Conservation (phyloP, 2,329 filamentous ascomycete species). For the Cladosporium colombiae region DNA sequence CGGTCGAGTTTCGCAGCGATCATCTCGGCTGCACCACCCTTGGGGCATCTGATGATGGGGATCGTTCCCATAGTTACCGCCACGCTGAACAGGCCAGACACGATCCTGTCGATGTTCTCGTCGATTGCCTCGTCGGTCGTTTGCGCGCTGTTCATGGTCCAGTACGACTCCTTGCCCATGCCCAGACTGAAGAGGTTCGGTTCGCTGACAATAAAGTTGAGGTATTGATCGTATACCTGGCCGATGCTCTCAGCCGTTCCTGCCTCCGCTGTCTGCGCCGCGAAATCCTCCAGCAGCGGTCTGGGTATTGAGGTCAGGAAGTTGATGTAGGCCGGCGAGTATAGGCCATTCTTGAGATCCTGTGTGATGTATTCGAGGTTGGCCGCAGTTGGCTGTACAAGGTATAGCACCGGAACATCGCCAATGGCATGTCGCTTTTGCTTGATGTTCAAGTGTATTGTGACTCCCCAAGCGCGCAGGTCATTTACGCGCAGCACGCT, state of each 20-base stretch:
- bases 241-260: constrained; percentile 87
- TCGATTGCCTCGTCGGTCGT: constrained; percentile 91
- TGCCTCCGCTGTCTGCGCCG: constrained; percentile 78
- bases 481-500: constrained; percentile 94
- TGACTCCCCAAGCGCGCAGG: constrained; percentile 89
- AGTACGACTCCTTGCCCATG: constrained; percentile 91
- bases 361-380: constrained; percentile 82
- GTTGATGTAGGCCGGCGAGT: constrained; percentile 93
- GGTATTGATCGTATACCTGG: constrained; percentile 92
- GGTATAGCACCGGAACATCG: constrained; percentile 92
- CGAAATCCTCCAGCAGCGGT: constrained; percentile 91
- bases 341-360: constrained; percentile 84
- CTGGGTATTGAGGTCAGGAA: constrained; percentile 92
- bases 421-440: constrained; percentile 85
- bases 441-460: constrained; percentile 89
- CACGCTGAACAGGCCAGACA: constrained; percentile 95
- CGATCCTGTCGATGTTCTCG: constrained; percentile 81
- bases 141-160: constrained; percentile 90
- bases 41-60: constrained; percentile 92
- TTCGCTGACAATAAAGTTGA: constrained; percentile 96
- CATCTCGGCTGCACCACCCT: constrained; percentile 88
- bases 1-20: constrained; percentile 92
- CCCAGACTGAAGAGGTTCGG: constrained; percentile 93
- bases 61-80: constrained; percentile 97
- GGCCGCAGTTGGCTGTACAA: constrained; percentile 81